Conservation (phyloP, 208 protist species). For the Porcisia deanei region DNA sequence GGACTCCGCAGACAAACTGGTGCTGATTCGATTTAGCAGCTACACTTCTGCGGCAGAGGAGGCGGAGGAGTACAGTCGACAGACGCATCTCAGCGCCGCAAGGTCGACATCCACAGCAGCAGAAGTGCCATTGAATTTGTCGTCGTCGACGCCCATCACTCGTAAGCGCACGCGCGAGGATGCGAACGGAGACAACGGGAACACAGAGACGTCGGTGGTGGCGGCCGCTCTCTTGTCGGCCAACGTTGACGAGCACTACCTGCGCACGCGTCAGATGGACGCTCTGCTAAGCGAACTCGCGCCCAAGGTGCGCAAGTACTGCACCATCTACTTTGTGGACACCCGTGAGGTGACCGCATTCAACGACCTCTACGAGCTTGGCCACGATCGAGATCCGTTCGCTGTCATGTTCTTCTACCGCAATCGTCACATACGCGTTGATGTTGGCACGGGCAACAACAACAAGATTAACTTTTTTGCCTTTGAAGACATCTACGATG, state of each 20-base stretch:
- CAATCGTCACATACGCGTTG: constrained; percentile 99
- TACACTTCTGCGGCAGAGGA: constrained; percentile 31
- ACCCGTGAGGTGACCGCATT: constrained; percentile 96
- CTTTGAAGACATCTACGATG: constrained; percentile 95
- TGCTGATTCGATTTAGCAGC: constrained; percentile 79
- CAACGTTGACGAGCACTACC: constrained; percentile 46
- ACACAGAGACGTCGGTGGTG: not conserved
- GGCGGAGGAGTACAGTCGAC: constrained; percentile 9
- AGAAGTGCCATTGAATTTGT: not conserved
- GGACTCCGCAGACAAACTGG: constrained; percentile 77
- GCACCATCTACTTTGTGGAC: constrained; percentile 74
- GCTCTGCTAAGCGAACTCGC: constrained; percentile 58
- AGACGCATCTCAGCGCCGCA: not conserved
- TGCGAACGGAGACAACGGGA: not conserved
- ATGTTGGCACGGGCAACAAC: constrained; percentile 99
- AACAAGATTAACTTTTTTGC: constrained; percentile 99
- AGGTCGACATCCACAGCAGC: not conserved
- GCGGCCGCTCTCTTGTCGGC: constrained; percentile 14
- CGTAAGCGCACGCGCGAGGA: constrained; percentile 28
- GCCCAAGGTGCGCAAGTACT: constrained; percentile 86
- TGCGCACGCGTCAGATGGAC: constrained; percentile 76
- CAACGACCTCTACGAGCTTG: constrained; percentile 99
- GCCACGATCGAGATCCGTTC: constrained; percentile 95
- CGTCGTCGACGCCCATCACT: not conserved
- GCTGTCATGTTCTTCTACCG: constrained; percentile 99